Evolutionary conservation across 2,329 filamentous ascomycete genomes (phyloP).

Genomic region (Cercospora zeina): DNA sequence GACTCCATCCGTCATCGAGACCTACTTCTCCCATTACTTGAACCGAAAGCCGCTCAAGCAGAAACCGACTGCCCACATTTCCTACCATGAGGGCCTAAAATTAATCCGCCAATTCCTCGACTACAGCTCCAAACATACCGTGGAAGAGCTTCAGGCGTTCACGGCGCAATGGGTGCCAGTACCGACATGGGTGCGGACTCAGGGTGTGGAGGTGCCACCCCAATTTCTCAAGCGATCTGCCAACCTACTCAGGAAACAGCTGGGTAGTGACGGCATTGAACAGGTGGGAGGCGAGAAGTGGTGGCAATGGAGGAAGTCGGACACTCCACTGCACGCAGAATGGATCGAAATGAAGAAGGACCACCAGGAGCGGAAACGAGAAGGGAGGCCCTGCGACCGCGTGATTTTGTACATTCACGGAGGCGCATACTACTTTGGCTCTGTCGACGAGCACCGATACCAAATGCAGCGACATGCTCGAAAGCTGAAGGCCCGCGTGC

Average conservation of each 20-base stretch:
- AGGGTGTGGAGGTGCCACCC: constrained; percentile 65
- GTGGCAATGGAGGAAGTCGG: constrained; percentile 83
- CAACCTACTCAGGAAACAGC: constrained; percentile 65
- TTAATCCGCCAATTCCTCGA: constrained; percentile 82
- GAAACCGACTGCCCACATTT: constrained; percentile 85
- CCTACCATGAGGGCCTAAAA: constrained; percentile 89
- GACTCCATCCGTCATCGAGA: constrained; percentile 83
- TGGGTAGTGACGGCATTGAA: constrained; percentile 73
- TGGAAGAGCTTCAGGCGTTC: constrained; percentile 91
- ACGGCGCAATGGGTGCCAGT: constrained; percentile 88
- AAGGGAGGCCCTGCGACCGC: constrained; percentile 61
- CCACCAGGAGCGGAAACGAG: constrained; percentile 65
- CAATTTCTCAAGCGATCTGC: constrained; percentile 68
- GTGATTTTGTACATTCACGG: constrained; percentile 95
- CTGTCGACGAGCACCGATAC: constrained; percentile 95
- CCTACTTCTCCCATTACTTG: constrained; percentile 85
- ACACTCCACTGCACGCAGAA: constrained; percentile 71
- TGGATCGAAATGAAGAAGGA: constrained; percentile 96
- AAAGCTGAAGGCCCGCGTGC: constrained; percentile 85
- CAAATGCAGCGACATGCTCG: constrained; percentile 94
- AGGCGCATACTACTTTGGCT: constrained; percentile 93
- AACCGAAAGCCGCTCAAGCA: constrained; percentile 72
- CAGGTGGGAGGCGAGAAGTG: constrained; percentile 78
- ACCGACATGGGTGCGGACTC: constrained; percentile 81
- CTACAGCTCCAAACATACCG: constrained; percentile 82